Evolutionary conservation across 148 eudicot species (phyloP).

Genomic region (Tetragonia tetragonoides): DNA sequence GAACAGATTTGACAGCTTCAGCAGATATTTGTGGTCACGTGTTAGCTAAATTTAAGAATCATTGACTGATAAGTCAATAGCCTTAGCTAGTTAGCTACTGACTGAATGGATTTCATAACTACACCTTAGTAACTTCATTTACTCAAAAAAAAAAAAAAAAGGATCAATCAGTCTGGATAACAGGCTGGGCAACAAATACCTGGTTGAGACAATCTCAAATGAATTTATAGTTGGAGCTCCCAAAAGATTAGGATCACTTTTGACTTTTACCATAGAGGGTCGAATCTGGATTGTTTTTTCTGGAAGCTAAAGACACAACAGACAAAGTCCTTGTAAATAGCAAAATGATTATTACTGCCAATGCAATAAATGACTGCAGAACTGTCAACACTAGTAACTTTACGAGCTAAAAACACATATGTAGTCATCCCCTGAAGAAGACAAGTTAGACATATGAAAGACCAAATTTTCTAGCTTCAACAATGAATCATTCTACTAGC

Average conservation of each 20-base stretch:
- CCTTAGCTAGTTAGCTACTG: background rate
- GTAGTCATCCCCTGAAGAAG: too few species aligned
- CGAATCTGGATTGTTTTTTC: slow-evolving; percentile 20
- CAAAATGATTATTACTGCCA: background rate
- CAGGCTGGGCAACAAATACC: slow-evolving; percentile 31
- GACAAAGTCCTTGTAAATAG: background rate
- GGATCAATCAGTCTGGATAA: background rate
- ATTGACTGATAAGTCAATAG: too few species aligned
- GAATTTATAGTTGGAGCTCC: slow-evolving; percentile 38
- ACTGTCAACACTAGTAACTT: too few species aligned
- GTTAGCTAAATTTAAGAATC: too few species aligned
- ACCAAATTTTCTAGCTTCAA: too few species aligned
- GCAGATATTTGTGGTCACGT: too few species aligned
- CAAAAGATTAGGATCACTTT: background rate
- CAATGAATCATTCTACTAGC: too few species aligned
- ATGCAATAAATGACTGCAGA: background rate
- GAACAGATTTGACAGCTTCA: too few species aligned
- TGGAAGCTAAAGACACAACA: background rate
- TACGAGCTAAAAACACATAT: too few species aligned
- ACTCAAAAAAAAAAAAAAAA: background rate
- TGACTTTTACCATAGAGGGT: slow-evolving; percentile 16
- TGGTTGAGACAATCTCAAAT: slow-evolving; percentile 56
- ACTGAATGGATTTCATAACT: background rate
- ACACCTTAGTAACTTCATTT: background rate
- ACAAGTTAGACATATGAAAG: too few species aligned